phyloP scores from a whole-genome alignment of 2,329 filamentous ascomycete species.

The Claviceps capensis region DNA sequence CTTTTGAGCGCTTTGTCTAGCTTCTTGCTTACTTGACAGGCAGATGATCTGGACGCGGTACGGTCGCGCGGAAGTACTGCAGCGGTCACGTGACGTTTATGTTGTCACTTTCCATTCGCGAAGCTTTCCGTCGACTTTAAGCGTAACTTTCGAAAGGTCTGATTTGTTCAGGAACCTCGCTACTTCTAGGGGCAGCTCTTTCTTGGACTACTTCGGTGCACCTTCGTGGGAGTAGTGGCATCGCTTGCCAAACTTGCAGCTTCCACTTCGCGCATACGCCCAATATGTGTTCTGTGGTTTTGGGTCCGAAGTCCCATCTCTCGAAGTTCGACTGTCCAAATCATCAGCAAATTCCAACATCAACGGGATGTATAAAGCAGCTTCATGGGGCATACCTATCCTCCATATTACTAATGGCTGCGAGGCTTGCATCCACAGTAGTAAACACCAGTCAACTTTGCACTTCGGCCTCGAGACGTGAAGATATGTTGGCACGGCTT shows the following conservation, averaged over 20 bases:
- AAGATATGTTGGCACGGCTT: not conserved
- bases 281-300: not conserved
- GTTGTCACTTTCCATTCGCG: constrained; percentile 12
- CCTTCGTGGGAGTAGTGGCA: constrained; percentile 6
- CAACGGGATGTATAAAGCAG: too few species aligned
- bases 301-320: not conserved
- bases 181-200: not conserved
- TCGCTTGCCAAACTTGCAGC: constrained; percentile 7
- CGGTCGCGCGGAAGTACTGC: too few species aligned
- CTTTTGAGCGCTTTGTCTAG: too few species aligned
- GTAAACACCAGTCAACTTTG: not conserved
- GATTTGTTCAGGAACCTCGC: not conserved
- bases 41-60: too few species aligned
- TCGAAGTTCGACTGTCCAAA: not conserved
- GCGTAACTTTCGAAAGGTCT: not conserved
- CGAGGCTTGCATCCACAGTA: not conserved
- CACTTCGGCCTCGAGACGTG: not conserved
- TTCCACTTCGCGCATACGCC: constrained; percentile 1
- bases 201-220: not conserved
- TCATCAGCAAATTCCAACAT: not conserved
- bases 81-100: too few species aligned
- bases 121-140: constrained; percentile 7
- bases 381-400: not conserved
- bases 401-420: not conserved
- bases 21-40: too few species aligned